phyloP scores from a whole-genome alignment of 371 early-diverging fungal genomes.

The Nosema granulosis region DNA sequence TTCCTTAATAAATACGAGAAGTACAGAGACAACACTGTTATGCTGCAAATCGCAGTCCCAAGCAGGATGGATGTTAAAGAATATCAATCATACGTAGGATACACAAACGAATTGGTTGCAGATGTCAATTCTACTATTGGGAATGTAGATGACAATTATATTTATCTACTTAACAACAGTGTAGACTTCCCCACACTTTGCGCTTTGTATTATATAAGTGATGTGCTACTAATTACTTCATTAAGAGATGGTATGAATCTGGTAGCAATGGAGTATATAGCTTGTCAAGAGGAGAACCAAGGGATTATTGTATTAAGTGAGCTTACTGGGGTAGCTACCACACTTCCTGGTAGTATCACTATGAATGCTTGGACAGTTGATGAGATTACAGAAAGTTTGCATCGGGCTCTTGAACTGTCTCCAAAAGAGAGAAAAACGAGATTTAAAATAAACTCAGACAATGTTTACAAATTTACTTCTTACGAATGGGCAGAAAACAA shows the following conservation, averaged over 20 bases:
- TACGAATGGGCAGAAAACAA: constrained; percentile 79
- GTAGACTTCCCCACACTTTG: constrained; percentile 86
- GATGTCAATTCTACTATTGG: constrained; percentile 90
- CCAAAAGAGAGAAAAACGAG: constrained; percentile 73
- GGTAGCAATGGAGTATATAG: constrained; percentile 92
- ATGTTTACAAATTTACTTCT: constrained; percentile 91
- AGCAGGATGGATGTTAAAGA: constrained; percentile 86
- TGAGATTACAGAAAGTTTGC: constrained; percentile 79
- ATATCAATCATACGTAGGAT: constrained; percentile 79
- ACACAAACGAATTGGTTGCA: constrained; percentile 87
- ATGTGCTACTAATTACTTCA: constrained; percentile 89
- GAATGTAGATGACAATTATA: constrained; percentile 86
- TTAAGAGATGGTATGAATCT: constrained; percentile 99
- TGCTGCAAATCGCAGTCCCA: constrained; percentile 95
- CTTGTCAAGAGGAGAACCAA: constrained; percentile 76
- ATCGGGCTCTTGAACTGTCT: constrained; percentile 83
- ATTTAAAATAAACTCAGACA: constrained; percentile 80
- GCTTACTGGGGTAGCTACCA: constrained; percentile 96
- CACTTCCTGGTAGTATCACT: constrained; percentile 84
- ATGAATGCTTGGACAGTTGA: constrained; percentile 97
- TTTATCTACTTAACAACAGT: constrained; percentile 91
- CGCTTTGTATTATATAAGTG: constrained; percentile 85
- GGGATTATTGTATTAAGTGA: constrained; percentile 92
- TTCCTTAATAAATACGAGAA: constrained; percentile 83
- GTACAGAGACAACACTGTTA: constrained; percentile 76